Evolutionary conservation across 257 asterid species (phyloP), one percentile per base, ranked within the genome.

Genomic region (Plantago major): DNA sequence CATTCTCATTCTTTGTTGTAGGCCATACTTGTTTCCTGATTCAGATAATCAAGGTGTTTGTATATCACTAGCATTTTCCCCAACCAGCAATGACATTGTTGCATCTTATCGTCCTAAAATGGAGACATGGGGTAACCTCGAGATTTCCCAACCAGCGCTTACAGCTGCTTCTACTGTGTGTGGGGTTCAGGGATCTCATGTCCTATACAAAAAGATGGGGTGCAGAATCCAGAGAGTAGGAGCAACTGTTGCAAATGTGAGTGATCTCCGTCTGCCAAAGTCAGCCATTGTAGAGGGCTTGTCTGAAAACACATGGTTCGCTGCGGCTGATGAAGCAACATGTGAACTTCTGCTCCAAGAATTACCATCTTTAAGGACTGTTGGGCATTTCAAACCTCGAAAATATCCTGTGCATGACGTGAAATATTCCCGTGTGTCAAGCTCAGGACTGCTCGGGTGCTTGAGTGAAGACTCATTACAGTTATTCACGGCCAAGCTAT

Each of bases 101-200:
- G 95, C 97, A 56, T 75, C 97, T 62, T 93, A 81, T 76, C 99
- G 97, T 67, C 97, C 99, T 55, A 89, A 74, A 81, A 70, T 87
- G 9, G 95, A 79, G 74, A 64, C 13, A 13, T 47, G 64, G 42
- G 63, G 70, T 44, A 78, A 68, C 51, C 5, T 58, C 22, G 71
- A 62, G 64, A 65, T 75, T 64, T 71, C 95, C 46, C 98, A 82
- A 65, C 68, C 80, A 11, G 52, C 66, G 46, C 76, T 72, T 51
- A 58, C 81, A 16, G 58, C 82, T 14, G 17, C 74, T 61, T 42
- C 83, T 63, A 46, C 18, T 28, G 22, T 43, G 43, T 8, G 18
- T 42, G 81, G 74, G n/a, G 78, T 74, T 18, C 71, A 55, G 43
- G 99, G 99, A 15, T 75, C 74, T 67, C 95, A 85, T 42, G 83